Evolutionary conservation across 1,284 basidiomycete species (phyloP).

Genomic region (Caloboletus firmus): DNA sequence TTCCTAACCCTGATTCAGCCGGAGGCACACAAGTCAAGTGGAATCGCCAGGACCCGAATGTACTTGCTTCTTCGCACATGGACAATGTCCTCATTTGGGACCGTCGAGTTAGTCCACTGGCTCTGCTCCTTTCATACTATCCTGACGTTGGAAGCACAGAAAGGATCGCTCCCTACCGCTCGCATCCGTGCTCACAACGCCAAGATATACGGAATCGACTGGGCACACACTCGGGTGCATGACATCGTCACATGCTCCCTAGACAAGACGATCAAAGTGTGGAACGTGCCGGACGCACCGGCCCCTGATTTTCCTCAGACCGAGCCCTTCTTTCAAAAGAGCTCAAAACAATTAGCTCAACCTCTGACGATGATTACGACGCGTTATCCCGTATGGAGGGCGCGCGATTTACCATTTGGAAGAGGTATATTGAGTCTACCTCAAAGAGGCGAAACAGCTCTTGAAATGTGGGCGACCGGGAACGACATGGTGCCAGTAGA

Average conservation of each 20-base stretch:
- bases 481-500: constrained; percentile 59
- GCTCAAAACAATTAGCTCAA: constrained; percentile 23
- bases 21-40: constrained; percentile 95
- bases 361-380: constrained; percentile 70
- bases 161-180: constrained; percentile 83
- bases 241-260: constrained; percentile 90
- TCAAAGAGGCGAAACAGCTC: constrained; percentile 81
- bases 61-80: constrained; percentile 85
- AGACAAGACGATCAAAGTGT: constrained; percentile 89
- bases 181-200: constrained; percentile 78
- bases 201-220: constrained; percentile 96
- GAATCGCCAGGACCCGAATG: constrained; percentile 83
- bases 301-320: constrained; percentile 18
- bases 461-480: constrained; percentile 80
- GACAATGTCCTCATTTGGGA: constrained; percentile 88
- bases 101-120: constrained; percentile 55
- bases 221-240: constrained; percentile 74
- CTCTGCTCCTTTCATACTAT: not conserved
- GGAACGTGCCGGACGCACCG: constrained; percentile 52
- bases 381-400: constrained; percentile 91
- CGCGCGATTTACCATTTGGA: constrained; percentile 91
- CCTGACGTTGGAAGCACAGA: constrained; percentile 45
- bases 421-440: constrained; percentile 86
- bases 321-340: constrained; percentile 15
- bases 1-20: constrained; percentile 41